phyloP scores from a whole-genome alignment of 2,329 filamentous ascomycete species.

The Botrytis medusae region DNA sequence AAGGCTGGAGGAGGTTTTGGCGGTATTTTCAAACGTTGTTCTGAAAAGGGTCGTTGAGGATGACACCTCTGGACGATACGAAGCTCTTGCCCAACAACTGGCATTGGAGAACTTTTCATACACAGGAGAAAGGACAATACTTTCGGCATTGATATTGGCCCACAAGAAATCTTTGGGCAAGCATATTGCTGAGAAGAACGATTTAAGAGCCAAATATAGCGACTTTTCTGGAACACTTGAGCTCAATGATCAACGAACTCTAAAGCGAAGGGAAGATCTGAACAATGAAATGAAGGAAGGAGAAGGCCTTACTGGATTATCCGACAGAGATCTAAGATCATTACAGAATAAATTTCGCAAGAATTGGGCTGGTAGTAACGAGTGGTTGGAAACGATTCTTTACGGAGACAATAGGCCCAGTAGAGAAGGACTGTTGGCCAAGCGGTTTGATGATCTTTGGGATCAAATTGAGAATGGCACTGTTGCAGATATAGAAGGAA shows the following conservation, averaged over 20 bases:
- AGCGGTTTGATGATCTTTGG: conserved; percentile 72
- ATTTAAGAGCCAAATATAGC: conserved; percentile 56
- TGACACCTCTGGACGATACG: conserved; percentile 43
- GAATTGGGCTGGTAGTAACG: conserved; percentile 76
- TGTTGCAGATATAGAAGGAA: conserved; percentile 56
- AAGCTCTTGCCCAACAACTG: conserved; percentile 53
- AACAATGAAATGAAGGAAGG: conserved; percentile 38
- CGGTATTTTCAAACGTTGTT: conserved; percentile 80
- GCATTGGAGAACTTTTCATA: conserved; percentile 61
- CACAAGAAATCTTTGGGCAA: conserved; percentile 67
- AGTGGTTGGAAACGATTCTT: conserved; percentile 71
- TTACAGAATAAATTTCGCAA: conserved; percentile 63
- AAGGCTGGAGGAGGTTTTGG: conserved; percentile 81
- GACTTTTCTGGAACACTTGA: conserved; percentile 66
- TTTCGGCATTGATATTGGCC: conserved; percentile 69
- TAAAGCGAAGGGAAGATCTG: conserved; percentile 52
- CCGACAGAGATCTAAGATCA: conserved; percentile 40
- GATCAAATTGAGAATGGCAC: conserved; percentile 60
- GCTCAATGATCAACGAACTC: conserved; percentile 59
- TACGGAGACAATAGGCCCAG: conserved; percentile 60
- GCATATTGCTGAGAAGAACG: conserved; percentile 59
- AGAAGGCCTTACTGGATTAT: conserved; percentile 28
- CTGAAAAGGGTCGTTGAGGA: conserved; percentile 65
- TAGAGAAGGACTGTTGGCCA: conserved; percentile 63
- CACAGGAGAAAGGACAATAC: conserved; percentile 51